Base-by-base conservation (phyloP, 2,329 filamentous ascomycete species). In the Calonectria fujianensis region DNA sequence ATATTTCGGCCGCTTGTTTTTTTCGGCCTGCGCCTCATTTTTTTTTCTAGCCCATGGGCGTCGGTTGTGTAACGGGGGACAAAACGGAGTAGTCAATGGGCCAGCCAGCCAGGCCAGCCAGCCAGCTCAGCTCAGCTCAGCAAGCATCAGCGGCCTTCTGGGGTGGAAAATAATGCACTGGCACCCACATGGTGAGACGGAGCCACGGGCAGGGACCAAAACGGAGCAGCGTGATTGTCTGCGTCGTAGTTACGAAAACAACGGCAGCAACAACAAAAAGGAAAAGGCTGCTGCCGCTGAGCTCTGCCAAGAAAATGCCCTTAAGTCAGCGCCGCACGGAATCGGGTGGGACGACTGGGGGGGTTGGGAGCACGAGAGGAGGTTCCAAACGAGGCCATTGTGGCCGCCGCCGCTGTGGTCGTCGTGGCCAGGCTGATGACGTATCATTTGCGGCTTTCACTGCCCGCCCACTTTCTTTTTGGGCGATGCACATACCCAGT, bases 61-160 rank as follows among this genome's bases (percentile, higher is more conserved):
- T 3, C 41, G 18, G 16, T 13, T 61, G 20, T 39, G 16, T 32
- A 59, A 24, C 13, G n/a, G 32, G 37, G 32, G 13, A 16, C 57
- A n/a, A 39, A 35, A 32, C 20, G 35, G 32, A 37, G 37, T 20
- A 1, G 32, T 67, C 45, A 14, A 14, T n/a, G 48, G 27, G 32
- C 32, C 32, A 32, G 32, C 32, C 31, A 32, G 31, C 31, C 35
- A 32, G 32, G n/a, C n/a, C n/a, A n/a, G n/a, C 13, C 11, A 48
- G 32, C 24, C 59, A 59, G 65, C 65, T 64, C 70, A 65, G 64
- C 70, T 71, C 69, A 67, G 63, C 63, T 69, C 64, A 65, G 71
- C 71, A 64, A 65, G 57, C 71, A 73, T 73, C 71, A 73, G 71
- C 65, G 65, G 71, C 71, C 57, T 73, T 57, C 18, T 35, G 69